phyloP scores from a whole-genome alignment of 768 basidiomycete species.

The Serendipita sp. region DNA sequence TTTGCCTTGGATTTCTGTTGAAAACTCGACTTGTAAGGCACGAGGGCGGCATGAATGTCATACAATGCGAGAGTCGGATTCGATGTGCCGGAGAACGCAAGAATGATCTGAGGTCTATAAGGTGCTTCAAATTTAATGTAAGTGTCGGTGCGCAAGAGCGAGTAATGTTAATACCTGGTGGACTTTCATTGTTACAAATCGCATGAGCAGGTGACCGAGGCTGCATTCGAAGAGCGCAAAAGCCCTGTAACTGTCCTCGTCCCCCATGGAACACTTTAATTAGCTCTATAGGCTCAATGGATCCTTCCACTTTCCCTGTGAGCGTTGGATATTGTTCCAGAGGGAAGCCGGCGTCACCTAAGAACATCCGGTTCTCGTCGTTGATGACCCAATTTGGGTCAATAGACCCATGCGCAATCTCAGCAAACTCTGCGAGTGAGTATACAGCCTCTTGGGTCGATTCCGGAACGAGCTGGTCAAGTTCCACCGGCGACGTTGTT shows the following conservation, averaged over 20 bases:
- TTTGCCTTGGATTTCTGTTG: slow-evolving; percentile 13
- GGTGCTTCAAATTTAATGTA: background rate
- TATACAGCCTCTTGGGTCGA: slow-evolving; percentile 24
- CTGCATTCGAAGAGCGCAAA: slow-evolving; percentile 27
- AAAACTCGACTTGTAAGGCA: slow-evolving; percentile 22
- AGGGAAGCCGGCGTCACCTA: slow-evolving; percentile 31
- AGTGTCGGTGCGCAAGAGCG: background rate
- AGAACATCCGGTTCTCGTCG: slow-evolving; percentile 9
- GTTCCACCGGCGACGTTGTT: slow-evolving; percentile 27
- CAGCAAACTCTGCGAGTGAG: slow-evolving; percentile 37
- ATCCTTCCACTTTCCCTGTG: slow-evolving; percentile 9
- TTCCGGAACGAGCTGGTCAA: slow-evolving; percentile 25
- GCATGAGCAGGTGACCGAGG: background rate
- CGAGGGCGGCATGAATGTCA: slow-evolving; percentile 26
- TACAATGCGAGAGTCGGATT: slow-evolving; percentile 29
- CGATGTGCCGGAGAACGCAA: slow-evolving; percentile 38
- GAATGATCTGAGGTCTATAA: slow-evolving; percentile 29
- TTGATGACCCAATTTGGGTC: slow-evolving; percentile 27
- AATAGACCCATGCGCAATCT: slow-evolving; percentile 31
- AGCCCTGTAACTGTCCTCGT: slow-evolving; percentile 31
- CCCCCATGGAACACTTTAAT: slow-evolving; percentile 27
- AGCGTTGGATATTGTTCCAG: slow-evolving; percentile 30
- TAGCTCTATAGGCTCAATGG: slow-evolving; percentile 21
- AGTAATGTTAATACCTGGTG: background rate
- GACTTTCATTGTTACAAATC: background rate